A percentile compares a stretch with the other conserved stretches of the same genome.
These are phyloP conservation scores for Malassezia caprae DNA, from an alignment of 1,284 basidiomycete genomes.

Conservation along the genomic window DNA sequence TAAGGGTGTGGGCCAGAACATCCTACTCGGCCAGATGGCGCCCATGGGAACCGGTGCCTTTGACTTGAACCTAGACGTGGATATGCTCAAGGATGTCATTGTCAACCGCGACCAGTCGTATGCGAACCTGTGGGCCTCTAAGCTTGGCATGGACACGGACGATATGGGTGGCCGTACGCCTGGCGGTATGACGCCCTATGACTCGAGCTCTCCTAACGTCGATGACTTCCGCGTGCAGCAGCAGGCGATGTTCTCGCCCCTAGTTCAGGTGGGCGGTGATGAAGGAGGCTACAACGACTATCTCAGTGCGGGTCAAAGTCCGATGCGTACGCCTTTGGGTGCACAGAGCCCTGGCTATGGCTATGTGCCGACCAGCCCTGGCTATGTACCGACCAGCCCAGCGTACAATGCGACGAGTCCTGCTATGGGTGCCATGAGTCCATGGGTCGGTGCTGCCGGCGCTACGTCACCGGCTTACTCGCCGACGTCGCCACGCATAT, in stretches of 20 bases:
- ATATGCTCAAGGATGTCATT: slow-evolving; percentile 97
- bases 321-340: slow-evolving; percentile 50
- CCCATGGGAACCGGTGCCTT: slow-evolving; percentile 63
- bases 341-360: slow-evolving; percentile 43
- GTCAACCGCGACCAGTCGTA: slow-evolving; percentile 83
- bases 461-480: slow-evolving; percentile 49
- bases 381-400: slow-evolving; percentile 36
- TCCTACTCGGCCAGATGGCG: slow-evolving; percentile 96
- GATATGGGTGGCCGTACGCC: slow-evolving; percentile 39
- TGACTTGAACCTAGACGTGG: slow-evolving; percentile 88
- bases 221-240: slow-evolving; percentile 58
- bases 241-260: slow-evolving; percentile 84
- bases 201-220: slow-evolving; percentile 67
- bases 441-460: slow-evolving; percentile 50
- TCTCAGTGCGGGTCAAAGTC: slow-evolving; percentile 69
- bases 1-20: slow-evolving; percentile 94
- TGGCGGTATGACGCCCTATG: slow-evolving; percentile 46
- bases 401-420: slow-evolving; percentile 42
- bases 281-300: slow-evolving; percentile 59
- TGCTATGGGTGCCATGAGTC: slow-evolving; percentile 53
- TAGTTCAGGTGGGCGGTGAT: slow-evolving; percentile 76
- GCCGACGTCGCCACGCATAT: slow-evolving; percentile 57
- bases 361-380: slow-evolving; percentile 42
- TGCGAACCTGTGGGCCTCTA: slow-evolving; percentile 51
- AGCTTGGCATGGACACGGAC: slow-evolving; percentile 25